These are phyloP conservation scores for Russula sp. DNA, from an alignment of 768 basidiomycete genomes.

Conservation along the genomic window DNA sequence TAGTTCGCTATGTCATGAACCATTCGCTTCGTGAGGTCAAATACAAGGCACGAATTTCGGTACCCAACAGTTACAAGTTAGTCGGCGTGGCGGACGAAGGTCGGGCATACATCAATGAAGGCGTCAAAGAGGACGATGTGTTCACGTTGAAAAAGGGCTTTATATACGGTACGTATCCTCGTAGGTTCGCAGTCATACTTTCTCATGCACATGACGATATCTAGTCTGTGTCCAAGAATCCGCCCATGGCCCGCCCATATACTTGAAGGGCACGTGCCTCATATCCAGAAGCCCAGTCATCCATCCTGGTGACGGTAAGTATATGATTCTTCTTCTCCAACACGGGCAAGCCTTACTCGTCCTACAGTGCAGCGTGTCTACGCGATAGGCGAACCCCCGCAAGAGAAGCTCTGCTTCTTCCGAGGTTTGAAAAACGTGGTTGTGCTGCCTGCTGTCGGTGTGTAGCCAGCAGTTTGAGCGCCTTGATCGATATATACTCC, in stretches of 20 bases:
- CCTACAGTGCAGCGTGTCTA: conserved; percentile 25
- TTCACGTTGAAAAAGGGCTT: conserved; percentile 4
- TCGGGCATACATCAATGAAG: conserved; percentile 13
- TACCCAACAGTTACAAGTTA: conserved; percentile 61
- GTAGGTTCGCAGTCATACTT: not conserved
- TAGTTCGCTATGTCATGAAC: conserved; percentile 55
- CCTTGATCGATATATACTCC: not conserved
- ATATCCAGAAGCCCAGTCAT: conserved; percentile 32
- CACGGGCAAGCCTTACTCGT: not conserved
- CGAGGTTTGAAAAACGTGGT: conserved; percentile 27
- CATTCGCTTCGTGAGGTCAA: conserved; percentile 71
- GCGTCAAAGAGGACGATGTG: not conserved
- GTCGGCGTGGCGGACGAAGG: conserved; percentile 86
- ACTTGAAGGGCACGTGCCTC: conserved; percentile 7
- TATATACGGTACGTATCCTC: conserved; percentile 14
- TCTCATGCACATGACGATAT: not conserved
- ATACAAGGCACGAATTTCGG: conserved; percentile 64
- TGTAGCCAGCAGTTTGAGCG: not conserved
- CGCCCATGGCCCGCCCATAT: not conserved
- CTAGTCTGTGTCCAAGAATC: conserved; percentile 19
- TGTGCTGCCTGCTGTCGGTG: conserved; percentile 24
- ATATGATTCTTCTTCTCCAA: not conserved
- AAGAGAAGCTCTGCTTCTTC: conserved; percentile 24
- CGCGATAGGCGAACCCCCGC: conserved; percentile 30
- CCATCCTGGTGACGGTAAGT: conserved; percentile 33